Conservation (phyloP, 345 rosid species). For the Sonneratia caseolaris region DNA sequence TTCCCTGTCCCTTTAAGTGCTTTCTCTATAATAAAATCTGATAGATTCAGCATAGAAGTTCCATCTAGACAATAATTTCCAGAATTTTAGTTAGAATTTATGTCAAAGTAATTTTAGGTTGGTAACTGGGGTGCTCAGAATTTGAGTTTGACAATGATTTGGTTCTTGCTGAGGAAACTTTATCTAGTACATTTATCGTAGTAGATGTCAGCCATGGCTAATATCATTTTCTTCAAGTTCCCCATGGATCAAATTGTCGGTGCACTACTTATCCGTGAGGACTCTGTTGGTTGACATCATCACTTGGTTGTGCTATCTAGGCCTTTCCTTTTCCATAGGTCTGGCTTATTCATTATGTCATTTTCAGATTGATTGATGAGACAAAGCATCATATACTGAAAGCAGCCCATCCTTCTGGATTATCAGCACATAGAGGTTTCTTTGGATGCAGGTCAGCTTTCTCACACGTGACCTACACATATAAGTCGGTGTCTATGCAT, state of each 20-base stretch:
- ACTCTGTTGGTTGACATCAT: background rate
- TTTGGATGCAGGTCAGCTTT: slow-evolving; percentile 83
- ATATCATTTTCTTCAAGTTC: background rate
- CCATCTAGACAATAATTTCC: background rate
- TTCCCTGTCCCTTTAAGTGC: background rate
- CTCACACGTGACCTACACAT: background rate
- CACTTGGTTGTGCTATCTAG: background rate
- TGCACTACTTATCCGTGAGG: background rate
- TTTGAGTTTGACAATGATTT: background rate
- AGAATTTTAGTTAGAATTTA: background rate
- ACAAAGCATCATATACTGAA: slow-evolving; percentile 81
- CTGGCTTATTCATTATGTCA: background rate
- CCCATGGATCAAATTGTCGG: background rate
- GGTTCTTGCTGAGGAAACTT: background rate
- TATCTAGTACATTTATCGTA: no score
- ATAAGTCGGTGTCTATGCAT: background rate
- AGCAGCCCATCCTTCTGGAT: slow-evolving; percentile 99
- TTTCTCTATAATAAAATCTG: background rate
- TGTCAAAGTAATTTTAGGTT: background rate
- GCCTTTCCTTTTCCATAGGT: background rate
- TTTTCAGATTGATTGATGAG: slow-evolving; percentile 70
- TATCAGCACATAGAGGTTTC: slow-evolving; percentile 92
- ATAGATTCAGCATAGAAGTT: background rate
- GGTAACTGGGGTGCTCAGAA: background rate
- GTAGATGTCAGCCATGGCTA: background rate